Evolutionary conservation across 208 protist species (phyloP), one percentile per base, ranked within the genome.

Genomic region (Naegleria gruberi): DNA sequence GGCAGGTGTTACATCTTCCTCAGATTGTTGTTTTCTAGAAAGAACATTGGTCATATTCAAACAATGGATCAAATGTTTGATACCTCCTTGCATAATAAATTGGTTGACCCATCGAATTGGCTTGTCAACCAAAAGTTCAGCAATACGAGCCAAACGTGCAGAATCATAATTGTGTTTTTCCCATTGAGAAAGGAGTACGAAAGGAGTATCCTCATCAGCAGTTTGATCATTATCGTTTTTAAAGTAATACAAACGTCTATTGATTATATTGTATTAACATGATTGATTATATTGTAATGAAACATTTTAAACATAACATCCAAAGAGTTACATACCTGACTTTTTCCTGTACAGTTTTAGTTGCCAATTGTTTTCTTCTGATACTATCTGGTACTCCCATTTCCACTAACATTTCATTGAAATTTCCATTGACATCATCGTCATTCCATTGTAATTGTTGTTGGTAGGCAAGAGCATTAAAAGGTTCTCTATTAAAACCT

Each of bases 51-150:
- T 88, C 4, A 45, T 73, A 43, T 41, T 42, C 6, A 88, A 41
- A n/a, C 15, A 34, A 51, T 88, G n/a, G 12, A 30, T 26, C 10
- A 88, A 44, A 30, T 23, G n/a, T 47, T 40, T 41, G n/a, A 65
- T 65, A 65, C 84, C 84, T 51, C 46, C 84, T 26, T 55, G 15
- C 8, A 40, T 57, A 30, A 88, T 65, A 41, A 88, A 88, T 65
- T 51, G 23, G 12, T 88, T 17, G 2, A 65, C 84, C 84, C 84
- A 88, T 84, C n/a, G 81, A n/a, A 84, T 84, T 84, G 81, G 81
- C 44, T 77, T 77, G 34, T 77, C 17, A 7, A 77, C 26, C 30
- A 77, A 77, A n/a, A 37, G 30, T 77, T 77, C 65, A 77, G 6
- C 26, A 77, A 77, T 77, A 37, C 30, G 17, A 77, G 30, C 65